Conservation (phyloP, 129 eudicot genomes). For the Lonicera japonica region DNA sequence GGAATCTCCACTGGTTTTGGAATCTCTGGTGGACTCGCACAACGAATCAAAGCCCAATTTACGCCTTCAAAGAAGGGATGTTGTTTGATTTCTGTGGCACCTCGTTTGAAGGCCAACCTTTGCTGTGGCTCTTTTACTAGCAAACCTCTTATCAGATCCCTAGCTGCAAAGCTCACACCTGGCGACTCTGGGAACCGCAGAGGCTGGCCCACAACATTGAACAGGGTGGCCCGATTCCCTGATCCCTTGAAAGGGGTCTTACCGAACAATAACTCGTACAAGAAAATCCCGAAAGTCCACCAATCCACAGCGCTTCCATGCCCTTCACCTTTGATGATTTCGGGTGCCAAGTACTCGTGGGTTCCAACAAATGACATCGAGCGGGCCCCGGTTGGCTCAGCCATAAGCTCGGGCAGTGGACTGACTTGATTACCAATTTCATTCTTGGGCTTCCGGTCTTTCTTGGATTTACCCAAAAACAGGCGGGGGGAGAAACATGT, state of each 20-base stretch:
- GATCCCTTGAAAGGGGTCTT: slow-evolving; percentile 95
- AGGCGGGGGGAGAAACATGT: slow-evolving; percentile 75
- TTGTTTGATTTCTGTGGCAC: slow-evolving; percentile 89
- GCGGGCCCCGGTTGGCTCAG: slow-evolving; percentile 86
- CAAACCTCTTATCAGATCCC: slow-evolving; percentile 76
- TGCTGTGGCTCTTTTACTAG: slow-evolving; percentile 89
- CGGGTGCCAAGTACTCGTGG: slow-evolving; percentile 88
- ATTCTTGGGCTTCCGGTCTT: slow-evolving; percentile 45
- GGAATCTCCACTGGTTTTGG: slow-evolving; percentile 69
- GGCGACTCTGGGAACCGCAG: slow-evolving; percentile 80
- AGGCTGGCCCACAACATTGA: slow-evolving; percentile 87
- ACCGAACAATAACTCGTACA: slow-evolving; percentile 70
- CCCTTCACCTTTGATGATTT: slow-evolving; percentile 88
- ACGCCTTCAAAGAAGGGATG: slow-evolving; percentile 95
- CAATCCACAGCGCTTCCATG: slow-evolving; percentile 97
- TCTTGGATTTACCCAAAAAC: slow-evolving; percentile 69
- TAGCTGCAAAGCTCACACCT: slow-evolving; percentile 68
- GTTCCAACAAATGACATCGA: slow-evolving; percentile 95
- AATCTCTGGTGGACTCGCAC: slow-evolving; percentile 90
- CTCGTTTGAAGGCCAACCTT: slow-evolving; percentile 71
- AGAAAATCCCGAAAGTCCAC: slow-evolving; percentile 91
- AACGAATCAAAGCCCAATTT: slow-evolving; percentile 90
- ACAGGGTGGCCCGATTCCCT: slow-evolving; percentile 72
- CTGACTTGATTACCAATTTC: slow-evolving; percentile 73
- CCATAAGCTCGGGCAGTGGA: slow-evolving; percentile 88